phyloP scores from a whole-genome alignment of 2,329 filamentous ascomycete species.

The Septoria linicola region DNA sequence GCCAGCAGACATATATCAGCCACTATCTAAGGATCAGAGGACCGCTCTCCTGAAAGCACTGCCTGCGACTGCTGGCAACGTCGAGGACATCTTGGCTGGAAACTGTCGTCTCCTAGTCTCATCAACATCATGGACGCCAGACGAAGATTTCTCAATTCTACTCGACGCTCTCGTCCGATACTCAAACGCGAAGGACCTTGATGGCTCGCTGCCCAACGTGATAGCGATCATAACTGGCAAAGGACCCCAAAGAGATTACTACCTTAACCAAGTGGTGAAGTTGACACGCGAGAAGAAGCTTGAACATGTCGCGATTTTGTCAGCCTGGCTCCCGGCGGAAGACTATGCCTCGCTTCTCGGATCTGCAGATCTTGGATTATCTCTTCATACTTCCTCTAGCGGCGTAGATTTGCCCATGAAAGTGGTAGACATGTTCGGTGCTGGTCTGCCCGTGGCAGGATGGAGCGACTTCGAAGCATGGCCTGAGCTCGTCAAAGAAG shows the following conservation, averaged over 20 bases:
- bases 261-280: conserved; percentile 63
- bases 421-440: conserved; percentile 98
- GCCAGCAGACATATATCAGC: conserved; percentile 78
- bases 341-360: conserved; percentile 85
- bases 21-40: conserved; percentile 55
- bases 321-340: conserved; percentile 78
- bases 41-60: conserved; percentile 63
- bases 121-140: conserved; percentile 94
- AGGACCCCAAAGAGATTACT: conserved; percentile 77
- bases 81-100: conserved; percentile 44
- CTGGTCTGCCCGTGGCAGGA: conserved; percentile 83
- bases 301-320: conserved; percentile 68
- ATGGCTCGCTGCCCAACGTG: conserved; percentile 60
- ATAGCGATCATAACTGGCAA: conserved; percentile 92
- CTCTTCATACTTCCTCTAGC: conserved; percentile 87
- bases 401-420: conserved; percentile 98
- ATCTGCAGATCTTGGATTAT: conserved; percentile 84
- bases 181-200: conserved; percentile 46
- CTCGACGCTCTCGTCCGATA: conserved; percentile 79
- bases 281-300: conserved; percentile 65
- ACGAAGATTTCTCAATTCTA: conserved; percentile 89
- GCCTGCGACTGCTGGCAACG: conserved; percentile 62
- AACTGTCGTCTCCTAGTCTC: conserved; percentile 74
- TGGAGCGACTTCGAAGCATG: conserved; percentile 87
- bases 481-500: conserved; percentile 83